Percentiles rank a stretch among this genome's conserved stretches.
Conservation (phyloP, 768 basidiomycete genomes). For the Stropharia rugosoannulata region DNA sequence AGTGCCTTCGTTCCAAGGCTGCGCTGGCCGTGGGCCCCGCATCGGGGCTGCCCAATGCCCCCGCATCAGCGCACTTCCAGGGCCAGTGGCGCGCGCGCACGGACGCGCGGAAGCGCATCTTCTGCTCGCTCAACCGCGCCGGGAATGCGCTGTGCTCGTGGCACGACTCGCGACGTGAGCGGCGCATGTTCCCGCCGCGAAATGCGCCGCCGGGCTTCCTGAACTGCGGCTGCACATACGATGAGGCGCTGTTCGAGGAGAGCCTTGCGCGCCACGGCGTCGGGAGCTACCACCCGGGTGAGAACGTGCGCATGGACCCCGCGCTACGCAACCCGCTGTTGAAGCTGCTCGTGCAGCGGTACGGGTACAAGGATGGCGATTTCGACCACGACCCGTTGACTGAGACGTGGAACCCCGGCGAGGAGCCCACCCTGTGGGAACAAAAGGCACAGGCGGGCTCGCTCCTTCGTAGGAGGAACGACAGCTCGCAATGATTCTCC, state of each 20-base stretch:
- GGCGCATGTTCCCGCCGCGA: conserved; percentile 73
- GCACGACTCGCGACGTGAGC: conserved; percentile 87
- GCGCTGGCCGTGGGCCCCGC: conserved; percentile 21
- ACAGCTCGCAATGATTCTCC: conserved; percentile 22
- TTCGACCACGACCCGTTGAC: conserved; percentile 71
- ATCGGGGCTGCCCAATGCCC: conserved; percentile 36
- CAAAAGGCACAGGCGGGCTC: conserved; percentile 44
- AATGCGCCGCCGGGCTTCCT: conserved; percentile 77
- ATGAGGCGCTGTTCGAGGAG: conserved; percentile 87
- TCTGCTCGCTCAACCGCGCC: conserved; percentile 82
- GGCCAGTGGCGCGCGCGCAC: conserved; percentile 72
- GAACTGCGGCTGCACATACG: conserved; percentile 85
- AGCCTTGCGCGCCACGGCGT: conserved; percentile 76
- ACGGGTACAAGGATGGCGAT: conserved; percentile 81
- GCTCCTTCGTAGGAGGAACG: conserved; percentile 30
- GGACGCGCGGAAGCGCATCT: conserved; percentile 65
- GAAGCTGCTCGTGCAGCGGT: conserved; percentile 67
- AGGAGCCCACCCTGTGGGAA: conserved; percentile 67
- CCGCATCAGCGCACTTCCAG: conserved; percentile 41
- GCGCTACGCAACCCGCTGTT: conserved; percentile 80
- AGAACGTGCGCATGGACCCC: conserved; percentile 87
- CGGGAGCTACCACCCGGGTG: conserved; percentile 82
- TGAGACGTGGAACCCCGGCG: conserved; percentile 67
- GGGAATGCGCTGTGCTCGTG: conserved; percentile 89
- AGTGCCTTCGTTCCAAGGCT: conserved; percentile 48